These are phyloP conservation scores for Lactuca sativa DNA, from an alignment of 129 eudicot genomes.

Conservation along the genomic window DNA sequence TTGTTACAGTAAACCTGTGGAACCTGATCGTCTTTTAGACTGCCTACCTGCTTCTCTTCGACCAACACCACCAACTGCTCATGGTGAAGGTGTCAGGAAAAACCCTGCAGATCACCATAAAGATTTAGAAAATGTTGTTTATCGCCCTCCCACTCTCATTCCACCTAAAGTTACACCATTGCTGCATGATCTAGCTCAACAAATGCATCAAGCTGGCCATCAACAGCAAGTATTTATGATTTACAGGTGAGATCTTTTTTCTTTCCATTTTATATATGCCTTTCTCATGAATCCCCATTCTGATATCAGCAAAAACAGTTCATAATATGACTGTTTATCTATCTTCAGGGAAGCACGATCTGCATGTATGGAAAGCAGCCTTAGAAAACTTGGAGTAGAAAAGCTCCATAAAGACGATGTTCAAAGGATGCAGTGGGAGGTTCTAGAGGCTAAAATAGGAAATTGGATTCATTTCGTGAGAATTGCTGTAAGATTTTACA, in stretches of 20 bases:
- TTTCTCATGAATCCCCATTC: not conserved
- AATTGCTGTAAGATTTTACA: slow-evolving; percentile 56
- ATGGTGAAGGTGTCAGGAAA: slow-evolving; percentile 46
- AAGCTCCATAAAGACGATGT: slow-evolving; percentile 88
- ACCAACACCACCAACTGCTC: slow-evolving; percentile 43
- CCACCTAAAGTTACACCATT: slow-evolving; percentile 71
- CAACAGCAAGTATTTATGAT: slow-evolving; percentile 64
- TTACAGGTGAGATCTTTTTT: slow-evolving; percentile 43
- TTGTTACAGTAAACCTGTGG: slow-evolving; percentile 78
- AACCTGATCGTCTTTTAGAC: slow-evolving; percentile 81
- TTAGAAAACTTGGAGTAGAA: slow-evolving; percentile 84
- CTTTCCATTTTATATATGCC: not conserved
- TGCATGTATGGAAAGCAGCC: slow-evolving; percentile 63
- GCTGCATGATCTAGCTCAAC: slow-evolving; percentile 64
- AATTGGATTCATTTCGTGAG: slow-evolving; percentile 90
- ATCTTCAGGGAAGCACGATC: slow-evolving; percentile 71
- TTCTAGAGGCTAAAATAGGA: slow-evolving; percentile 90
- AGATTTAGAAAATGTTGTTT: slow-evolving; percentile 50
- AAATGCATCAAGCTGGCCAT: slow-evolving; percentile 85
- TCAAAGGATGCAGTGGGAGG: slow-evolving; percentile 96
- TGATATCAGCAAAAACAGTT: not conserved
- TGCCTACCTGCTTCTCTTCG: slow-evolving; percentile 71
- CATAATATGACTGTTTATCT: slow-evolving; percentile 12
- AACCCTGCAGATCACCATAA: slow-evolving; percentile 48
- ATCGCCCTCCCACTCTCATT: slow-evolving; percentile 50